Base-by-base conservation (phyloP, 371 early-diverging fungal genomes). In the Lichtheimia hyalospora region DNA sequence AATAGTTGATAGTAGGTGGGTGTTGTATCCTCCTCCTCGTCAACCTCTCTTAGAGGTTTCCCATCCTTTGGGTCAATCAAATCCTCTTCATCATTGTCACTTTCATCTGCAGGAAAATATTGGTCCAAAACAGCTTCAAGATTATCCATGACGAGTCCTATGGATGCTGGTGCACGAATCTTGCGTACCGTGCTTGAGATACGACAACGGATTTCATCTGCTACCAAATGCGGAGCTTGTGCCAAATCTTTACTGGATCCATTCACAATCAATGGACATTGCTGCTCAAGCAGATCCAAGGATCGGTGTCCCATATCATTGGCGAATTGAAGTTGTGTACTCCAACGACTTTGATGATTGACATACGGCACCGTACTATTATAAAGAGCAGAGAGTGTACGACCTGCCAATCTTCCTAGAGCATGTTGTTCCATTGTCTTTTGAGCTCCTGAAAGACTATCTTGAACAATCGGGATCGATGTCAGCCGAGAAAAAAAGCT, bases 251-350 rank as follows among this genome's bases (percentile, higher is more conserved):
- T n/a, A 13, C 55, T 24, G n/a, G 55, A 40, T 7, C 41, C 44
- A 44, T 55, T 20, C 8, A 55, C 16, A 15, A 55, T 40, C 25
- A 55, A n/a, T n/a, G 55, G 55, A 16, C 40, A 55, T 5, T 25
- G 55, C 2, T 64, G 51, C 58, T 90, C 85, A 40, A 92, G 56
- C 24, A 78, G 52, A 60, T 89, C 89, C 14, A 92, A 72, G 0
- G 90, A 88, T 50, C 78, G 70, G 49, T 81, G 76, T 15, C 88
- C 91, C 20, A 87, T 68, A 6, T 75, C 65, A 64, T 92, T 89
- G 8, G 83, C 84, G 20, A 63, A 76, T 54, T 75, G 74, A 8
- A 42, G 7, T 24, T 55, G 55, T 1, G 44, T 15, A 41, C 42
- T 25, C 55, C 21, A 43, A 25, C 46, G 42, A 24, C 44, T 44